Evolutionary conservation across 371 early-diverging fungal genomes (phyloP).

Genomic region (Mucor velutinosus): DNA sequence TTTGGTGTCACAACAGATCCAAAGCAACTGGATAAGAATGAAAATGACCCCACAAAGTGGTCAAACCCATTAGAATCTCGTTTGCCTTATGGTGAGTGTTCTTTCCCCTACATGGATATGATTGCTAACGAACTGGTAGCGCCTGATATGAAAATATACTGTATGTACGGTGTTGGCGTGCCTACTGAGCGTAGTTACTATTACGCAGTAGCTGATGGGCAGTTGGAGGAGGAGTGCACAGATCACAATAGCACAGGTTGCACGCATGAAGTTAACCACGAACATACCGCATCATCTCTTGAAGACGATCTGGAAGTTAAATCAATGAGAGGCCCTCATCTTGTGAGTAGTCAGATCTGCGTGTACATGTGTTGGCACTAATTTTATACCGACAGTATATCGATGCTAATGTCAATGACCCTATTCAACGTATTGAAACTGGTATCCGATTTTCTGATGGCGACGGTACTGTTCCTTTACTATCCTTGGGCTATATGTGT

Average conservation of each 20-base stretch:
- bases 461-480: constrained; percentile 91
- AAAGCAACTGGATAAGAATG: constrained; percentile 51
- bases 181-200: constrained; percentile 83
- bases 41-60: constrained; percentile 72
- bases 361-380: background rate
- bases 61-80: constrained; percentile 84
- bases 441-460: constrained; percentile 60
- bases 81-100: constrained; percentile 67
- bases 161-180: constrained; percentile 84
- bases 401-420: constrained; percentile 44
- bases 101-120: too few relatives aligned
- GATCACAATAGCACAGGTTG: constrained; percentile 3
- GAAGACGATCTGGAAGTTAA: background rate
- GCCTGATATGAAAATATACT: constrained; percentile 80
- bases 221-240: constrained; percentile 4
- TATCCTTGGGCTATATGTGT: constrained; percentile 94
- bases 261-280: background rate
- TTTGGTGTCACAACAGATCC: constrained; percentile 66
- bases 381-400: constrained; percentile 29
- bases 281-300: background rate
- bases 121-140: constrained; percentile 2
- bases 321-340: background rate
- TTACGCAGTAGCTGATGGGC: constrained; percentile 42
- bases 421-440: constrained; percentile 47
- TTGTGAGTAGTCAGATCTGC: background rate